Base-by-base conservation (phyloP, 495 filamentous ascomycete species). In the Symbiotaphrina buchneri region DNA sequence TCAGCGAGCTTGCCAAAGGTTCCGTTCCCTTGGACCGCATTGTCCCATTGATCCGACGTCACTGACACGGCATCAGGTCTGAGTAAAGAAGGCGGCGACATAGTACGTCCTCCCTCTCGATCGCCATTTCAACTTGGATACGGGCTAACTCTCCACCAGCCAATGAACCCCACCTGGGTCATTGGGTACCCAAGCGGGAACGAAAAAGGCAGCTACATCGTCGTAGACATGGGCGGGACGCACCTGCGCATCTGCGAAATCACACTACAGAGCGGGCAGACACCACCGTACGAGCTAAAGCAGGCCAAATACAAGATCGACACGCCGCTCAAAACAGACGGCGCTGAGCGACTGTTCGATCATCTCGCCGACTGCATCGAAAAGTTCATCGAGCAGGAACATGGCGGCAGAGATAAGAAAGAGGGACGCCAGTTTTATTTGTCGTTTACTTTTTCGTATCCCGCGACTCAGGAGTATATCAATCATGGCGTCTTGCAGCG, bases 131-230 rank as follows among this genome's bases (percentile, higher is more conserved):
- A 10, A 4, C 10, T 14, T 13, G 16, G 18, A 32, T 29, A 18
- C 36, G 15, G 32, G 7, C 18, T 8, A 17, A 4, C 13, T 21
- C n/a, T 5, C 18, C 4, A n/a, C 27, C 49, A 93, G 83, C 87
- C 87, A 36, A 97, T 97, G 87, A 95, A 94, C 54, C 78, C 87
- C 25, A 95, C 87, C 31, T 97, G 87, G 87, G 84, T 87, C 34
- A 83, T 95, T 72, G 72, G 68, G 34, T 91, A 77, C 53, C 87
- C 87, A 35, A 74, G 74, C 44, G 87, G 87, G 32, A 39, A 83
- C 36, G 87, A 97, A 49, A 74, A 70, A 10, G 87, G 87, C 38
- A 92, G 77, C 23, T 97, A 70, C 50, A 60, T 97, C 28, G 87
- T 90, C 41, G 61, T 97, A 19, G 87, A 97, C 48, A 94, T 97